Percentiles rank a stretch among this genome's conserved stretches.
phyloP scores from a whole-genome alignment of 441 rosid species.

The Erodium trifolium region DNA sequence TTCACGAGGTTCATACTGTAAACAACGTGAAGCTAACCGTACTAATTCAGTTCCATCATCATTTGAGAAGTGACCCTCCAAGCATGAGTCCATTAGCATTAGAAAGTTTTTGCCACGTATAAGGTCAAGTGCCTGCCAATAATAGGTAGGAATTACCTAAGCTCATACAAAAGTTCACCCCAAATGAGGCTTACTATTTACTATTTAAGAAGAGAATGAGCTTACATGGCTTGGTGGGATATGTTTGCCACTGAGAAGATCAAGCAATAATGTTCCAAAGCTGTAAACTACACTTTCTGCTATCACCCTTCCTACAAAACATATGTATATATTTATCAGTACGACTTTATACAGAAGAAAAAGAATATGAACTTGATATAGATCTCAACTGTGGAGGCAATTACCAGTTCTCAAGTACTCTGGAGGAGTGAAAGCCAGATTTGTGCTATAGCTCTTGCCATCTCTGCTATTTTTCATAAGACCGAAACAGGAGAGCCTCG shows the following conservation, averaged over 20 bases:
- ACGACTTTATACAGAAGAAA: conserved; percentile 4
- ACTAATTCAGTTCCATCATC: conserved; percentile 92
- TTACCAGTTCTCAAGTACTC: conserved; percentile 92
- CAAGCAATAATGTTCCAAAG: conserved; percentile 88
- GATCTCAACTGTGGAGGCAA: conserved; percentile 2
- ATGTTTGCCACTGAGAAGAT: conserved; percentile 60
- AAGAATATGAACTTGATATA: background rate
- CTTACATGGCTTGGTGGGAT: conserved; percentile 89
- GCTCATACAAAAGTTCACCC: background rate
- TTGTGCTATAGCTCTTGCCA: conserved; percentile 95
- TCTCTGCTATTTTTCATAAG: conserved; percentile 98
- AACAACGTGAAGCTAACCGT: conserved; percentile 82
- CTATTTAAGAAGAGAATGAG: conserved; percentile 7
- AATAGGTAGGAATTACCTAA: conserved; percentile 17
- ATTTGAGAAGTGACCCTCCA: conserved; percentile 82
- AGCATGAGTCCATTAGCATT: conserved; percentile 85
- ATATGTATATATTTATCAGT: conserved; percentile 16
- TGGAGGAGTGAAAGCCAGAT: conserved; percentile 96
- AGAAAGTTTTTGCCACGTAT: conserved; percentile 81
- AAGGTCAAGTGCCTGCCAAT: conserved; percentile 79
- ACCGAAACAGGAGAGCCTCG: conserved; percentile 94
- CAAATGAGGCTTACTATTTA: conserved; percentile 13
- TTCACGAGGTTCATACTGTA: conserved; percentile 90
- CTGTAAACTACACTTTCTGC: conserved; percentile 90
- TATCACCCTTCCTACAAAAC: conserved; percentile 73